Conservation (phyloP, 208 protist genomes). For the Tritrichomonas foetus region DNA sequence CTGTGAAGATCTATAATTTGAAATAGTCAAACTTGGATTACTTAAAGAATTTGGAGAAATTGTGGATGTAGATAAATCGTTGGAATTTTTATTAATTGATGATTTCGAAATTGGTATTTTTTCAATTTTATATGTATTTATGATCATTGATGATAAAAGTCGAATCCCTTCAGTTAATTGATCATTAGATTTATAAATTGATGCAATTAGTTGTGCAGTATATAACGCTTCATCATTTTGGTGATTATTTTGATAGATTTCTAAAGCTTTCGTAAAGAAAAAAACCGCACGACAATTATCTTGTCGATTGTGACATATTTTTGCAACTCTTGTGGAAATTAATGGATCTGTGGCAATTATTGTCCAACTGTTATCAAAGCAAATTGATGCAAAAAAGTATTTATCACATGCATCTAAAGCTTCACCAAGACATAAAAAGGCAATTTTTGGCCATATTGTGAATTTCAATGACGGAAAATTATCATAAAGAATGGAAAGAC, state of each 20-base stretch:
- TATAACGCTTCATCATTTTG: conserved; percentile 3
- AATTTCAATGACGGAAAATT: background rate
- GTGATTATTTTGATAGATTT: no score
- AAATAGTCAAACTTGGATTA: no score
- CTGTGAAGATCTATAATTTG: no score
- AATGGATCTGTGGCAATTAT: background rate
- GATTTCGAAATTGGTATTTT: background rate
- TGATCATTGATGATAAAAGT: background rate
- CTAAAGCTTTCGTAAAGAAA: background rate
- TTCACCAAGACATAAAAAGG: background rate
- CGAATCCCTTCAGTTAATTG: background rate
- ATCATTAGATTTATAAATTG: background rate
- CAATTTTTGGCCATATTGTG: background rate
- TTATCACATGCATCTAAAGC: background rate
- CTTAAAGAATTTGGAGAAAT: no score
- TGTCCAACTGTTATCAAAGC: background rate
- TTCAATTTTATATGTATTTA: background rate
- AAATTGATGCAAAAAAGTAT: background rate
- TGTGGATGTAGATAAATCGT: no score
- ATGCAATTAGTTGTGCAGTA: background rate
- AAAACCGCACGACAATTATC: background rate
- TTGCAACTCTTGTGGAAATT: background rate
- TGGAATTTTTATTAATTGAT: no score
- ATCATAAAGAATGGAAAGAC: background rate
- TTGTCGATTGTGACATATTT: background rate